These are phyloP conservation scores for Globisporangium cystogenes DNA, from an alignment of 352 stramenopile species.

Conservation along the genomic window DNA sequence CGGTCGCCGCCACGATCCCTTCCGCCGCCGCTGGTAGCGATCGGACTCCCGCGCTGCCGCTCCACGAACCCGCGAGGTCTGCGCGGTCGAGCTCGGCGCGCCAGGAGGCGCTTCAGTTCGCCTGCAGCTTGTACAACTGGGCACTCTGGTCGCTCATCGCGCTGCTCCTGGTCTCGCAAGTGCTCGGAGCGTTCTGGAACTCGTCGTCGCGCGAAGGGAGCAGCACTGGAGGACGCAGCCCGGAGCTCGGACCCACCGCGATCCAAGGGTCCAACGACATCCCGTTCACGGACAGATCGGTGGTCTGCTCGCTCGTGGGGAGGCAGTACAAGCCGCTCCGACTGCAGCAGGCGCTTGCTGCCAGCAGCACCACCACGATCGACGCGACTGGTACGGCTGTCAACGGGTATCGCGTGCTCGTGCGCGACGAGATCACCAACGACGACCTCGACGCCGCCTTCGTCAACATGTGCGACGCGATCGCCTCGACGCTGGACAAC, in stretches of 20 bases:
- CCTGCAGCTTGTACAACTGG: conserved; percentile 12
- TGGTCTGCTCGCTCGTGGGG: conserved; percentile 8
- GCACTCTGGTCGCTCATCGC: conserved; percentile 11
- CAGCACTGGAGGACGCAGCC: neutral
- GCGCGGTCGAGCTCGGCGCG: neutral
- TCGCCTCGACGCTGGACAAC: conserved; percentile 19
- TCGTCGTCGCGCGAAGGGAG: conserved; percentile 4
- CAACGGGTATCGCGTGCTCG: conserved; percentile 11
- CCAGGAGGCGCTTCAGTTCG: neutral
- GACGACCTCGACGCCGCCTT: conserved; percentile 3
- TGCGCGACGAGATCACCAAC: conserved; percentile 5
- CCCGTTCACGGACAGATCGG: conserved; percentile 9
- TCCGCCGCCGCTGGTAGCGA: neutral
- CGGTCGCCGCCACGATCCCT: neutral
- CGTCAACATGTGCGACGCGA: conserved; percentile 12
- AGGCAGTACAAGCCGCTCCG: conserved; percentile 14
- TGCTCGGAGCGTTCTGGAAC: conserved; percentile 14
- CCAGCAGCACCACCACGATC: conserved; percentile 6
- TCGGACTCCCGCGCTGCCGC: neutral
- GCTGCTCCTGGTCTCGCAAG: conserved; percentile 9
- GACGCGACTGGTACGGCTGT: conserved; percentile 7
- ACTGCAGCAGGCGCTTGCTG: conserved; percentile 2
- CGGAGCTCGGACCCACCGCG: neutral
- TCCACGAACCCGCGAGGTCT: neutral
- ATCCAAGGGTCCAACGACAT: conserved; percentile 5